Base-by-base conservation (phyloP, 257 asterid species). In the Solanum sejunctum region DNA sequence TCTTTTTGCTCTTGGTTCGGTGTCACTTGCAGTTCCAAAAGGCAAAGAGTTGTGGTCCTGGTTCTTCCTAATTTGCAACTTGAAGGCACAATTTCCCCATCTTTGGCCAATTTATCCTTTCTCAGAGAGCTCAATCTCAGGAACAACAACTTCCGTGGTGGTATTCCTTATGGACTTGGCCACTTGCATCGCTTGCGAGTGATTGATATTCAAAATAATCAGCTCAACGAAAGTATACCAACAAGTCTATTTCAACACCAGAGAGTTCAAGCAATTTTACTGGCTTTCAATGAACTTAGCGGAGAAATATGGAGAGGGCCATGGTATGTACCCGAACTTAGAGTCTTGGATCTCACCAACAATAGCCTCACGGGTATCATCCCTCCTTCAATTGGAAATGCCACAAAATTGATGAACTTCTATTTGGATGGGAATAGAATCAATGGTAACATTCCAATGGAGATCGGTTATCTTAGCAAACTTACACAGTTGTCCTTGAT, bases 41-140 rank as follows among this genome's bases (percentile, higher is more conserved):
- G 84, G 20, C 77, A 72, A 43, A 86, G 89, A 43, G 88, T 89
- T 16, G 26, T 36, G 4, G 52, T 87, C 71, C 60, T 88, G 28
- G 61, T 51, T 58, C 86, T 90, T 55, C 78, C 89, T 0, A 52
- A 47, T 79, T 85, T 88, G 85, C 64, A 85, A 81, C 88, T 90
- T 16, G 23, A 60, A 51, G 91, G 92, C 6, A 81, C 21, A 36
- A 83, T 88, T 5, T 84, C 92, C 57, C 80, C 83, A 1, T 63
- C 86, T 8, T 18, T 90, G 15, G 91, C 83, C 23, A 90, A 90
- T 57, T 85, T 90, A 5, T 87, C 92, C 10, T 87, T 82, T 57
- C 92, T 90, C 8, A 47, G 51, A 12, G 83, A 18, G 15, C 32
- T 60, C 15, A n/a, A n/a, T 60, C 67, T 60, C 7, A 3, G 1